Percentiles rank a stretch among this genome's conserved stretches.
These are phyloP conservation scores for Phytophthora constricta DNA, from an alignment of 352 stramenopile genomes.

Conservation along the genomic window DNA sequence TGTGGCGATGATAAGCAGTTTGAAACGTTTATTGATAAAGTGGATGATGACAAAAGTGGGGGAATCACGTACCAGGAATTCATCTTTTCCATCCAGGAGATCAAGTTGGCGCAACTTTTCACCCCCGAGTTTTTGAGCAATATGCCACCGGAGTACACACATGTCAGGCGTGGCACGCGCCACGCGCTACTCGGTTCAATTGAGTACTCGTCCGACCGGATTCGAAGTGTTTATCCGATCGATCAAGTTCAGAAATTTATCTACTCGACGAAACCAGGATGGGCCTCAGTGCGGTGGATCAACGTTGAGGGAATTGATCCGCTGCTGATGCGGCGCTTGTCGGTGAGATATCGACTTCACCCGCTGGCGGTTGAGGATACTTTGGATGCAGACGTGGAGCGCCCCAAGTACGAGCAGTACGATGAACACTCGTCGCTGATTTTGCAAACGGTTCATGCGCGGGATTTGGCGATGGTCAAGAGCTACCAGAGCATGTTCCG, in stretches of 20 bases:
- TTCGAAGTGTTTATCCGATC: conserved; percentile 80
- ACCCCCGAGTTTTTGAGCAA: conserved; percentile 64
- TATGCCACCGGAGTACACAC: conserved; percentile 36
- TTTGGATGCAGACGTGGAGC: conserved; percentile 76
- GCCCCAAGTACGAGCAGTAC: conserved; percentile 88
- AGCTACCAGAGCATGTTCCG: conserved; percentile 80
- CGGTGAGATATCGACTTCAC: conserved; percentile 87
- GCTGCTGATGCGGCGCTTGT: conserved; percentile 72
- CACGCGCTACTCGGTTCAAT: conserved; percentile 60
- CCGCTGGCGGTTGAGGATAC: conserved; percentile 86
- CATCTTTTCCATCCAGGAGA: conserved; percentile 85
- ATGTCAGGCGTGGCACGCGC: conserved; percentile 18
- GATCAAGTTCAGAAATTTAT: conserved; percentile 81
- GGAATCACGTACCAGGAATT: conserved; percentile 88
- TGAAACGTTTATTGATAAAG: conserved; percentile 71
- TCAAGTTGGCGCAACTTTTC: conserved; percentile 90
- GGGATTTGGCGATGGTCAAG: conserved; percentile 60
- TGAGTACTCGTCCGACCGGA: conserved; percentile 80
- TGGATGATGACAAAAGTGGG: conserved; percentile 85
- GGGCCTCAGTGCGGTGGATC: conserved; percentile 85
- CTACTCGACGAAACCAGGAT: conserved; percentile 79
- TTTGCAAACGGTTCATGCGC: conserved; percentile 65
- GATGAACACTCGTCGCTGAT: conserved; percentile 85
- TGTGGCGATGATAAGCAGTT: conserved; percentile 76
- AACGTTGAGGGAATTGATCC: conserved; percentile 72